These are phyloP conservation scores for Puccinia polysora DNA, from an alignment of 1,284 basidiomycete genomes.

Conservation along the genomic window DNA sequence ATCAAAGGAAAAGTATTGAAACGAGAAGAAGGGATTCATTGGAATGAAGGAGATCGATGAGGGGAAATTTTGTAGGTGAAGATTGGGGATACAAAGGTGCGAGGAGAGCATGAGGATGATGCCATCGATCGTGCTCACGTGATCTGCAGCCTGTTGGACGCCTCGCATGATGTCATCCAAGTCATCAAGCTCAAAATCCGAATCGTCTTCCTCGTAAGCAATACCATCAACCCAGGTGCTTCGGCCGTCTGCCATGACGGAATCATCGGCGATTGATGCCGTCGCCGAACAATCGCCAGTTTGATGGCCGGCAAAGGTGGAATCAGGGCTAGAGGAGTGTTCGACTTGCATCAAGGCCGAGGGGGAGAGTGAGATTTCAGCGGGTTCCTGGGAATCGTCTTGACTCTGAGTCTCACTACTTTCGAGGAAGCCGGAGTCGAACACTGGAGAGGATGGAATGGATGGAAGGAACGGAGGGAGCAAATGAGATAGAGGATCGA, in stretches of 20 bases:
- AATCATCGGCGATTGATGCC: conserved; percentile 27
- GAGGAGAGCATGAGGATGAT: too few species aligned
- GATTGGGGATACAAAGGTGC: not conserved
- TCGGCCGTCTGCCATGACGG: conserved; percentile 23
- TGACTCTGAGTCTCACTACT: conserved; percentile 36
- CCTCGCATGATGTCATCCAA: conserved; percentile 28
- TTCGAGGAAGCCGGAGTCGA: conserved; percentile 38
- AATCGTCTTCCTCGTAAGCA: conserved; percentile 37
- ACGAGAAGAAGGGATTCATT: not conserved
- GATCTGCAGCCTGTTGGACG: conserved; percentile 41
- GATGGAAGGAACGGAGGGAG: too few species aligned
- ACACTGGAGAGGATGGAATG: conserved; percentile 16
- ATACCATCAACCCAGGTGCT: not conserved
- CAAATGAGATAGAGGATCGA: too few species aligned
- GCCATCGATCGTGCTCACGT: too few species aligned
- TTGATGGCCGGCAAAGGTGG: conserved; percentile 3
- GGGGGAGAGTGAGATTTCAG: conserved; percentile 29
- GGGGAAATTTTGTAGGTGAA: not conserved
- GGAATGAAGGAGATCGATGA: not conserved
- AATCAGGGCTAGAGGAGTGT: conserved; percentile 4
- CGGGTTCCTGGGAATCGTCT: conserved; percentile 24
- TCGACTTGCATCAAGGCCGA: conserved; percentile 9
- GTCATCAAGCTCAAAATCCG: conserved; percentile 40
- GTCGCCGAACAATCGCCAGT: not conserved
- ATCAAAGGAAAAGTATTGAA: not conserved